These are phyloP conservation scores for Aeschynomene evenia DNA, from an alignment of 306 rosid species.

Conservation along the genomic window DNA sequence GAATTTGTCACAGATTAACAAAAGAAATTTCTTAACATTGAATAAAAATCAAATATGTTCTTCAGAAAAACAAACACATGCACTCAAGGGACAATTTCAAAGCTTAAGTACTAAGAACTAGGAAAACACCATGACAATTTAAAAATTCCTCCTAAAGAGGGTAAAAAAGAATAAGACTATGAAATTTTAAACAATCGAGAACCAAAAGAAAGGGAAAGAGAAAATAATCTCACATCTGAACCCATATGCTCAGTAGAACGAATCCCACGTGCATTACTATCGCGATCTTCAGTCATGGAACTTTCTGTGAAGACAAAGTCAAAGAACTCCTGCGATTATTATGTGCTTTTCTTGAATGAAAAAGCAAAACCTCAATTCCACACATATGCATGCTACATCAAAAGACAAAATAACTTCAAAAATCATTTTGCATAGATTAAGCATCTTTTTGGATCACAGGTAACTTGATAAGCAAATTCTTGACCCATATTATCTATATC, in stretches of 20 bases:
- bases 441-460: not conserved
- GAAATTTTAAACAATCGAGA: not conserved
- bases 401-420: conserved; percentile 13
- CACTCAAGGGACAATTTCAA: not conserved
- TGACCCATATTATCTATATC: not conserved
- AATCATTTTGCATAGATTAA: conserved; percentile 1
- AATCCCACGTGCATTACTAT: conserved; percentile 30
- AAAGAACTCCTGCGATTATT: conserved; percentile 20
- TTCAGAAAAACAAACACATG: not conserved
- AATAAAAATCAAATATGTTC: not conserved
- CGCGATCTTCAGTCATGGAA: conserved; percentile 50
- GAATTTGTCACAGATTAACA: not conserved
- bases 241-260: conserved; percentile 37
- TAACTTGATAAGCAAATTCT: not conserved
- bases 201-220: not conserved
- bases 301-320: conserved; percentile 53
- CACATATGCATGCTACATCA: not conserved
- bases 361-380: not conserved
- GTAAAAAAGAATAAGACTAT: not conserved
- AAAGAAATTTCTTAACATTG: not conserved
- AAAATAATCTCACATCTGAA: conserved; percentile 51
- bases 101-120: not conserved
- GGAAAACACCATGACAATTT: conserved; percentile 1
- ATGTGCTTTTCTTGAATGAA: conserved; percentile 8
- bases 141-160: not conserved